A percentile compares a stretch with the other conserved stretches of the same genome.
These are phyloP conservation scores for Neofusicoccum sp. DNA, from an alignment of 2,329 filamentous ascomycete genomes.

Conservation along the genomic window DNA sequence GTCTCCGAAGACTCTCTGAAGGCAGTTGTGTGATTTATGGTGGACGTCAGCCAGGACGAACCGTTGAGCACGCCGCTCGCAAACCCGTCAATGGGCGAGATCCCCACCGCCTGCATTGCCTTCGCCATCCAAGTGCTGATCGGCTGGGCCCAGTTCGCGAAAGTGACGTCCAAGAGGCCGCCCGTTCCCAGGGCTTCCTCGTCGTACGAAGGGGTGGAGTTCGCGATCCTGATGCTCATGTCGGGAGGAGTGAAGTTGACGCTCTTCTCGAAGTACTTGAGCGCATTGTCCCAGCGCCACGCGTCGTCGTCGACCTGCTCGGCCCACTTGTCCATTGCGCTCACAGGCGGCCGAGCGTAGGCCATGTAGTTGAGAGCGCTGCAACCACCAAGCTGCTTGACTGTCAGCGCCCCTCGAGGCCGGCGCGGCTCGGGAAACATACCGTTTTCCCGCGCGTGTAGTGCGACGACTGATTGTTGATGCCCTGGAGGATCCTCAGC, in stretches of 20 bases:
- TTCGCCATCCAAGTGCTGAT: slow-evolving; percentile 23
- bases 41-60: slow-evolving; percentile 17
- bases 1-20: slow-evolving; percentile 22
- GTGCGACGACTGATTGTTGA: slow-evolving; percentile 21
- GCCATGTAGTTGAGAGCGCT: slow-evolving; percentile 25
- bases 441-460: slow-evolving; percentile 28
- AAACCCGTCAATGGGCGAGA: neutral
- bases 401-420: neutral
- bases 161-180: slow-evolving; percentile 25
- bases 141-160: slow-evolving; percentile 23
- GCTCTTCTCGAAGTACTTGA: slow-evolving; percentile 27
- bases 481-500: slow-evolving; percentile 1
- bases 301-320: slow-evolving; percentile 26
- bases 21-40: slow-evolving; percentile 26
- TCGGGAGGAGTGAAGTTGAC: slow-evolving; percentile 28
- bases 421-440: too few relatives aligned
- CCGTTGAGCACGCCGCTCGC: slow-evolving; percentile 12
- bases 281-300: slow-evolving; percentile 27
- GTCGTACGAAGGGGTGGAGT: slow-evolving; percentile 27
- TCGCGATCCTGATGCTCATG: slow-evolving; percentile 24
- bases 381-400: slow-evolving; percentile 18
- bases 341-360: slow-evolving; percentile 22
- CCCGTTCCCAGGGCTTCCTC: slow-evolving; percentile 18
- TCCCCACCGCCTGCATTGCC: slow-evolving; percentile 11
- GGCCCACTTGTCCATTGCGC: slow-evolving; percentile 26